A percentile compares a stretch with the other conserved stretches of the same genome.
Evolutionary conservation across 371 early-diverging fungal species (phyloP).

Genomic region (Mortierella sp.): DNA sequence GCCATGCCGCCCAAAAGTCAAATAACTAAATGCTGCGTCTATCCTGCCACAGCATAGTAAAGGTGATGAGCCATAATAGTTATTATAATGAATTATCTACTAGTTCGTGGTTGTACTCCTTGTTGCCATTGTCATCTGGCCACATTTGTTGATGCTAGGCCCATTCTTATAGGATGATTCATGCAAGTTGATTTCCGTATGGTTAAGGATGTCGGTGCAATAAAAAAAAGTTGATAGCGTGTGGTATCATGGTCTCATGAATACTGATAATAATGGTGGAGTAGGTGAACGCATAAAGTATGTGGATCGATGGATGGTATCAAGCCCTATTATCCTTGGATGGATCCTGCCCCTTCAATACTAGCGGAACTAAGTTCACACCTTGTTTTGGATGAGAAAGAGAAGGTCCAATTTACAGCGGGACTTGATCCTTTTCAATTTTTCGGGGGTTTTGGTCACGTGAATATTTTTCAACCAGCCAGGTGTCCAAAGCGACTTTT

Average conservation of each 20-base stretch:
- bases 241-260: not conserved
- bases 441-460: not conserved
- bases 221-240: not conserved
- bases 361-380: constrained; percentile 17
- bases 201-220: not conserved
- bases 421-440: constrained; percentile 2
- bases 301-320: constrained; percentile 34
- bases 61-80: too few relatives aligned
- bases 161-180: not conserved
- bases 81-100: too few relatives aligned
- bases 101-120: too few relatives aligned
- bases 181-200: too few relatives aligned
- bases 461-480: too few relatives aligned
- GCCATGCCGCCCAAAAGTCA: too few relatives aligned
- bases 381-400: constrained; percentile 46
- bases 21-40: not conserved
- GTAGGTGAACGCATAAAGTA: not conserved
- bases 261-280: not conserved
- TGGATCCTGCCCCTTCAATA: constrained; percentile 13
- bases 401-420: constrained; percentile 23
- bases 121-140: too few relatives aligned
- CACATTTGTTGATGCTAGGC: too few relatives aligned
- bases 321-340: constrained; percentile 6
- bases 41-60: too few relatives aligned
- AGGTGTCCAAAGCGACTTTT: too few relatives aligned